Conservation (phyloP, 2,329 filamentous ascomycete species). For the Diaporthe sp. region DNA sequence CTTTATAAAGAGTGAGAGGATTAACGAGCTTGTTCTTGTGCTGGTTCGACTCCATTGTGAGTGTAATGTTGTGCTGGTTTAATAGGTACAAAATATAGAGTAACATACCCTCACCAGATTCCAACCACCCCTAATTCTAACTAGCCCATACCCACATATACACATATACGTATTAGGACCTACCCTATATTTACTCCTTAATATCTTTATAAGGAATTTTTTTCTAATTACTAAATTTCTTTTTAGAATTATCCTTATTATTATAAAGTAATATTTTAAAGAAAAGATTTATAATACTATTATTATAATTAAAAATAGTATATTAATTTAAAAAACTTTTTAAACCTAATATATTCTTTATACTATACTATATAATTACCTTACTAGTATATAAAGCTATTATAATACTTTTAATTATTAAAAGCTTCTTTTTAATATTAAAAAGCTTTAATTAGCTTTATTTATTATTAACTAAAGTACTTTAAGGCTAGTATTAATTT, state of each 20-base stretch:
- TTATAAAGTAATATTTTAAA: neutral
- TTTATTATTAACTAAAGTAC: neutral
- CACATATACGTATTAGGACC: neutral
- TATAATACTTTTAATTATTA: neutral
- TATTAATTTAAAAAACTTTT: neutral
- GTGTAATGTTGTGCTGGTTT: neutral
- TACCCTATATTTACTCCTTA: neutral
- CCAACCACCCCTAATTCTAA: no score
- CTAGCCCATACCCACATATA: neutral
- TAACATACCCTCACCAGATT: no score
- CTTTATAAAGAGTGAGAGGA: conserved; percentile 9
- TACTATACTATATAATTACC: neutral
- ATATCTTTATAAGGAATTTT: neutral
- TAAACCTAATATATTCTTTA: neutral
- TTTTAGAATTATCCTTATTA: neutral
- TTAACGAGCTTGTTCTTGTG: conserved; percentile 8
- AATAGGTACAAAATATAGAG: no score
- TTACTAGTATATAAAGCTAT: neutral
- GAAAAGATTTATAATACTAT: neutral
- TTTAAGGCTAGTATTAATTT: neutral
- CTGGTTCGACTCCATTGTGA: neutral
- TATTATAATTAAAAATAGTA: neutral
- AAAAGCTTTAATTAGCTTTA: neutral
- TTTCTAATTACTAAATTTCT: neutral
- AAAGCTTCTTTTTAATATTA: neutral